Percentiles rank a stretch among this genome's conserved stretches.
Conservation (phyloP, 208 protist genomes). For the Trypanosoma lewisi region DNA sequence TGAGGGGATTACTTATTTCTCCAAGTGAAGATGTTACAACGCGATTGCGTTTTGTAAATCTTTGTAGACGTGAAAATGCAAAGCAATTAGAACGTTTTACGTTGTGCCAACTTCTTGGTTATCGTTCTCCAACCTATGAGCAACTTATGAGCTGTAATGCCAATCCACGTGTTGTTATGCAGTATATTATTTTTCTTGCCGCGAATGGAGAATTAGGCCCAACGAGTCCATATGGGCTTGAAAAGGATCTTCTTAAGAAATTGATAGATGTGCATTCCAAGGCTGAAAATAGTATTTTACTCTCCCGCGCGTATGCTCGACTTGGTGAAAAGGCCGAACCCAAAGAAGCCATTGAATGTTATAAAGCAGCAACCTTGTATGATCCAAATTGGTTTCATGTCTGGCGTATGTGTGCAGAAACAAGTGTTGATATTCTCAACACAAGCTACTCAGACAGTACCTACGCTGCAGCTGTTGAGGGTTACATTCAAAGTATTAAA, state of each 20-base stretch:
- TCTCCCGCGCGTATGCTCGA: conserved; percentile 69
- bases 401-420: conserved; percentile 82
- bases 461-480: conserved; percentile 76
- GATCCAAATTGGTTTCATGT: conserved; percentile 82
- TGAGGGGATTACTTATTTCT: conserved; percentile 92
- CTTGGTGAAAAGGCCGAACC: conserved; percentile 59
- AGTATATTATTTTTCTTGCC: conserved; percentile 81
- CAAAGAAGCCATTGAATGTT: conserved; percentile 68
- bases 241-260: conserved; percentile 76
- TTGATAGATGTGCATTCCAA: conserved; percentile 86
- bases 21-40: conserved; percentile 92
- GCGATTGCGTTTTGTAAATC: conserved; percentile 97
- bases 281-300: conserved; percentile 55
- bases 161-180: conserved; percentile 82
- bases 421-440: conserved; percentile 64
- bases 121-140: conserved; percentile 56
- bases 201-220: conserved; percentile 57
- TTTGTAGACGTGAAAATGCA: conserved; percentile 88
- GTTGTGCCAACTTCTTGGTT: conserved; percentile 67
- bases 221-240: conserved; percentile 56
- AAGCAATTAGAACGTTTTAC: conserved; percentile 78
- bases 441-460: conserved; percentile 39
- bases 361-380: conserved; percentile 70
- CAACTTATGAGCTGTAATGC: conserved; percentile 62
- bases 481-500: conserved; percentile 83